Conservation (phyloP, 306 rosid species). For the Ziziphus jujuba region DNA sequence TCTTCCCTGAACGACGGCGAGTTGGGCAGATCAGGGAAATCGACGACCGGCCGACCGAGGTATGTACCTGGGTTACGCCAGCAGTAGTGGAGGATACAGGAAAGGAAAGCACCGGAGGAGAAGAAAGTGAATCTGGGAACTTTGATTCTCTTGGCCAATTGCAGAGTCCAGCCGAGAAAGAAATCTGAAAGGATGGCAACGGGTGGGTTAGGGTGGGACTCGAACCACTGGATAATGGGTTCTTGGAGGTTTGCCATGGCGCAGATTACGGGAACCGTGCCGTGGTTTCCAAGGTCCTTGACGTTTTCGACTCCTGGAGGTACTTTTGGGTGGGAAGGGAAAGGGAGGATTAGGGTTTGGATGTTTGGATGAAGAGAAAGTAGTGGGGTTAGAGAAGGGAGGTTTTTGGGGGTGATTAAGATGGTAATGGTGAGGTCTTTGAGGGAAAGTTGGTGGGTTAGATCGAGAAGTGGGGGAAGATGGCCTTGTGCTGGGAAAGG, state of each 20-base stretch:
- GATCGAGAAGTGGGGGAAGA: conserved; percentile 54
- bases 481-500: conserved; percentile 88
- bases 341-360: conserved; percentile 49
- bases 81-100: conserved; percentile 15
- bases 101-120: conserved; percentile 16
- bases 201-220: conserved; percentile 52
- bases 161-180: conserved; percentile 53
- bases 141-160: conserved; percentile 27
- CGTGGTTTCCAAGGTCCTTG: conserved; percentile 52
- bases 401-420: conserved; percentile 63
- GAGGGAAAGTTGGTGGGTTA: conserved; percentile 49
- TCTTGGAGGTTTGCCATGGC: conserved; percentile 39
- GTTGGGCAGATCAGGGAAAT: conserved; percentile 32
- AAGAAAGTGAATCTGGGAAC: conserved; percentile 38
- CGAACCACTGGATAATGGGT: conserved; percentile 45
- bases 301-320: conserved; percentile 52
- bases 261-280: conserved; percentile 37
- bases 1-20: conserved; percentile 43
- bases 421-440: conserved; percentile 42
- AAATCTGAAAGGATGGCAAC: conserved; percentile 52
- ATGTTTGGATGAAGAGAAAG: conserved; percentile 51
- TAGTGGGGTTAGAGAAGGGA: conserved; percentile 40
- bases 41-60: neutral
- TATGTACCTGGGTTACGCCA: too few relatives aligned
- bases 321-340: conserved; percentile 63